phyloP scores from a whole-genome alignment of 1,139 yeast genomes.

The Debaryomycetaceae sp. region DNA sequence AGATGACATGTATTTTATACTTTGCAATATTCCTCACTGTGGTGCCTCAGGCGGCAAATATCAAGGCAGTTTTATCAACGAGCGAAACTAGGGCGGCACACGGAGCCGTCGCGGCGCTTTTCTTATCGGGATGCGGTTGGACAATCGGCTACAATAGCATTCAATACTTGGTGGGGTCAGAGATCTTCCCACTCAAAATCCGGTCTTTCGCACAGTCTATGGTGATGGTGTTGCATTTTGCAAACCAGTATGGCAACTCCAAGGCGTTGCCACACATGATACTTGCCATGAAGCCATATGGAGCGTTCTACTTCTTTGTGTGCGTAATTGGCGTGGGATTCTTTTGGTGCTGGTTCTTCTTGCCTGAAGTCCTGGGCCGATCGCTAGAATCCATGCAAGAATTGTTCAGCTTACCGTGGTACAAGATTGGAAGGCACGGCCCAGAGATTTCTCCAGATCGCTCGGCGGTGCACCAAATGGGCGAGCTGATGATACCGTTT shows the following conservation, averaged over 20 bases:
- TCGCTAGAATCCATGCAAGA: constrained; percentile 49
- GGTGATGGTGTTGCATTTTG: constrained; percentile 49
- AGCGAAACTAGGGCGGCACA: constrained; percentile 29
- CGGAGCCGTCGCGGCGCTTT: constrained; percentile 44
- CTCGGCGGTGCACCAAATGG: constrained; percentile 33
- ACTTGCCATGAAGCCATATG: constrained; percentile 35
- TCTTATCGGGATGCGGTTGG: constrained; percentile 50
- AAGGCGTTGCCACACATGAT: constrained; percentile 47
- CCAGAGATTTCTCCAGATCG: constrained; percentile 41
- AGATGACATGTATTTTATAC: constrained; percentile 18
- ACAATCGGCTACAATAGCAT: constrained; percentile 51
- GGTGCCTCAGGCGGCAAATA: constrained; percentile 34
- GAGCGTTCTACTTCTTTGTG: constrained; percentile 45
- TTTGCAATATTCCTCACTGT: constrained; percentile 37
- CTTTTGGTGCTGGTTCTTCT: constrained; percentile 40
- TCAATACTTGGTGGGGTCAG: constrained; percentile 50
- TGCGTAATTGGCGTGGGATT: constrained; percentile 33
- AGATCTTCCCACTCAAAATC: constrained; percentile 45
- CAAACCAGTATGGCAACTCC: constrained; percentile 50
- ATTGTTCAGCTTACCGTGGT: constrained; percentile 49
- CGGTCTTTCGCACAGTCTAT: constrained; percentile 44
- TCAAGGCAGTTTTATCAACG: constrained; percentile 14
- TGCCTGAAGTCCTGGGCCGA: constrained; percentile 45
- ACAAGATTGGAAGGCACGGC: constrained; percentile 43
- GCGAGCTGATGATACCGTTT: no score